Base-by-base conservation (phyloP, 495 filamentous ascomycete genomes). In the Melanomma pulvis-pyrius region DNA sequence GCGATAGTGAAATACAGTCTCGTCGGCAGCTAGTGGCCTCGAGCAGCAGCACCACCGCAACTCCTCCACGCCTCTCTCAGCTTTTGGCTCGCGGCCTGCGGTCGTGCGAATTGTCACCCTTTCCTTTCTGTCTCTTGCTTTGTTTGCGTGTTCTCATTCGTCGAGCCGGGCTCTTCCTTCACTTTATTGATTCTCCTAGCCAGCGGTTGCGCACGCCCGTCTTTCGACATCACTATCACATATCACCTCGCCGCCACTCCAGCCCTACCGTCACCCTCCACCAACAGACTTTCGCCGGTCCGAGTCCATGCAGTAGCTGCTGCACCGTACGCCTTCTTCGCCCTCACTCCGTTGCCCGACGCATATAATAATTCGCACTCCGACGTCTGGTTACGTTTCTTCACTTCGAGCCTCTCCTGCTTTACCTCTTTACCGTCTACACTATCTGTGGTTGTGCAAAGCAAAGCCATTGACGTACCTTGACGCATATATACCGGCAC, bases 321-420 rank as follows among this genome's bases (percentile, higher is more conserved):
- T 48, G 54, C 62, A 41, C 26, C 44, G 44, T 29, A n/a, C 47
- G 7, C 39, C 2, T 17, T 61, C 39, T 63, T 32, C 26, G 19
- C 17, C 54, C 32, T 32, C 19, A 36, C 39, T n/a, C 30, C 9
- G 21, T 46, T 41, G 47, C 48, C 56, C 49, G 55, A 28, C 30
- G 28, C 54, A 41, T 48, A 56, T 68, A 68, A 25, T 57, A 59
- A 52, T 28, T 22, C 39, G 22, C 26, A 19, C 13, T 32, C 24
- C 30, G 61, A 62, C 68, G 68, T 66, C 68, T 70, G 68, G 68
- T 30, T 62, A 66, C 68, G 68, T 70, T 49, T 44, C 17, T 44
- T 12, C 39, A n/a, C n/a, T n/a, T n/a, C n/a, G n/a, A n/a, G n/a
- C 32, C 13, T 13, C 32, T 36, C 13, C 32, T 36, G 6, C 32